Evolutionary conservation across 148 eudicot species (phyloP).

Genomic region (Silene latifolia): DNA sequence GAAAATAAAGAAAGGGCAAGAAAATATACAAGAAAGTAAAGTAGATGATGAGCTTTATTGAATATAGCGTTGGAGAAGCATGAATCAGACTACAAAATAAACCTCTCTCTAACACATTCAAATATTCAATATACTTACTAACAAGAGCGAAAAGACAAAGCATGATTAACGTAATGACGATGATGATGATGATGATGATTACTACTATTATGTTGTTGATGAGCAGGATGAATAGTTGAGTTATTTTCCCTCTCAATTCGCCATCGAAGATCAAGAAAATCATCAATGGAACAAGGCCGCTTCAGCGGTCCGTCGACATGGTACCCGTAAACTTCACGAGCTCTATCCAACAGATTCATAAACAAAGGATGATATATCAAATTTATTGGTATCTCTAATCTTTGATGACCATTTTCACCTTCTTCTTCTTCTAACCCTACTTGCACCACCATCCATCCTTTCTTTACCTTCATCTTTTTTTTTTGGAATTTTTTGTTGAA

Average conservation of each 20-base stretch:
- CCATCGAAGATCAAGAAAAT: conserved; percentile 44
- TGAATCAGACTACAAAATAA: background rate
- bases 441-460: conserved; percentile 39
- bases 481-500: background rate
- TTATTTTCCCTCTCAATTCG: conserved; percentile 34
- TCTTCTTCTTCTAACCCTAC: conserved; percentile 34
- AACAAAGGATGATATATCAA: conserved; percentile 49
- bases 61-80: conserved; percentile 29
- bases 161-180: conserved; percentile 18
- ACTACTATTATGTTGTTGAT: too few relatives aligned
- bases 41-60: background rate
- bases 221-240: background rate
- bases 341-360: conserved; percentile 34
- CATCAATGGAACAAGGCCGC: conserved; percentile 51
- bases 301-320: conserved; percentile 40
- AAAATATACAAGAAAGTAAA: background rate
- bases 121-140: background rate
- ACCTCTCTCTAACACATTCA: conserved; percentile 17
- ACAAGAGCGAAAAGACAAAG: conserved; percentile 40
- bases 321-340: conserved; percentile 51
- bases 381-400: conserved; percentile 47
- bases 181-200: background rate
- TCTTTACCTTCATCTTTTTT: conserved; percentile 37
- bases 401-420: conserved; percentile 13
- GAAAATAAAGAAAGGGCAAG: background rate